A percentile compares a stretch with the other conserved stretches of the same genome.
Evolutionary conservation across 2,329 filamentous ascomycete genomes (phyloP).

Genomic region (Pyricularia grisea): DNA sequence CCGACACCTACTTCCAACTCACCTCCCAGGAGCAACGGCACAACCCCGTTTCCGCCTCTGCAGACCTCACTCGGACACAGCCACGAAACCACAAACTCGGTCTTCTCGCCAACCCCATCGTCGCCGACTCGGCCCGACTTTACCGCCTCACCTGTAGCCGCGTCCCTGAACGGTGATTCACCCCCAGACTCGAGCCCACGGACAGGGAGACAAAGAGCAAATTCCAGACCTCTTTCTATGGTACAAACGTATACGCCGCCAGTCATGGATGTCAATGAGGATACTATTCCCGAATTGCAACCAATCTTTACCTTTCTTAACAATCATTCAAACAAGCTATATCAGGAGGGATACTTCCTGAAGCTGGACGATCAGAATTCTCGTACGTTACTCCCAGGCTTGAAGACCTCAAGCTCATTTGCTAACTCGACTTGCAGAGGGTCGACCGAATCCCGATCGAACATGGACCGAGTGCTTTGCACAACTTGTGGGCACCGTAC

Average conservation of each 20-base stretch:
- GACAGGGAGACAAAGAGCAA: constrained; percentile 33
- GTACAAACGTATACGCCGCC: constrained; percentile 77
- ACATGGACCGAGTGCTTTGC: constrained; percentile 97
- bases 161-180: constrained; percentile 23
- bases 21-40: constrained; percentile 29
- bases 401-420: background rate
- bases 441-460: constrained; percentile 74
- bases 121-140: constrained; percentile 23
- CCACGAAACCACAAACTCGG: constrained; percentile 8
- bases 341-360: constrained; percentile 95
- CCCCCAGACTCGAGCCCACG: constrained; percentile 28
- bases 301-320: constrained; percentile 92
- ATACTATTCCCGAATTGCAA: constrained; percentile 86
- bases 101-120: constrained; percentile 11
- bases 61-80: constrained; percentile 3
- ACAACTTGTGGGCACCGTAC: constrained; percentile 86
- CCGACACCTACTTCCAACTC: constrained; percentile 32
- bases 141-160: constrained; percentile 16
- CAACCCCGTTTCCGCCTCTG: constrained; percentile 16
- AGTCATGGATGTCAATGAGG: constrained; percentile 73
- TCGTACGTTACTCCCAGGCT: constrained; percentile 47
- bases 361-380: constrained; percentile 93
- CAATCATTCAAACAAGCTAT: constrained; percentile 91
- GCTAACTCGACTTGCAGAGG: constrained; percentile 46
- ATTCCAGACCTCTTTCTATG: constrained; percentile 73